Evolutionary conservation across 257 asterid genomes (phyloP).

Genomic region (Salvia miltiorrhiza): DNA sequence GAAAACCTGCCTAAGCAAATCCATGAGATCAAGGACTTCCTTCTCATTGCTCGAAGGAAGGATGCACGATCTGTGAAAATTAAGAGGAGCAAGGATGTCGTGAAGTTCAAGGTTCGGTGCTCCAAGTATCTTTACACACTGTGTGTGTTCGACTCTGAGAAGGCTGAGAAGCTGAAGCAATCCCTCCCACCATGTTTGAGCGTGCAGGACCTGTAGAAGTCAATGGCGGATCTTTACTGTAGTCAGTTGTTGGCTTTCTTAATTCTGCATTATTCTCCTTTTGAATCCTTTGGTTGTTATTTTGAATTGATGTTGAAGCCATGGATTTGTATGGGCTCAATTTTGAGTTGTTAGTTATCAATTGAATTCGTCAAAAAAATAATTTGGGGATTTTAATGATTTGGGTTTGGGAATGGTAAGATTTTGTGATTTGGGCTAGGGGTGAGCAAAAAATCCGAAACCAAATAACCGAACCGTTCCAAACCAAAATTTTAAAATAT

Average conservation of each 20-base stretch:
- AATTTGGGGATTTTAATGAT: too few species aligned
- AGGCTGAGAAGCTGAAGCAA: slow-evolving; percentile 47
- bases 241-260: background rate
- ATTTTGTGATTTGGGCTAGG: too few species aligned
- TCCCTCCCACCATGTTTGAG: slow-evolving; percentile 47
- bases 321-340: slow-evolving; percentile 2
- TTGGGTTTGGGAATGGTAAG: too few species aligned
- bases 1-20: slow-evolving; percentile 45
- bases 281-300: background rate
- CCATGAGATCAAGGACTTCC: slow-evolving; percentile 50
- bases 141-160: slow-evolving; percentile 42
- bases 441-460: too few species aligned
- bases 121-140: slow-evolving; percentile 49
- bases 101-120: slow-evolving; percentile 51
- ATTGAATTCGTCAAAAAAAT: background rate
- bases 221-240: background rate
- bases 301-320: background rate
- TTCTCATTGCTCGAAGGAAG: slow-evolving; percentile 43
- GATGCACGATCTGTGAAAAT: slow-evolving; percentile 43
- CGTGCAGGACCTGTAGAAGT: slow-evolving; percentile 39
- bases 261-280: background rate
- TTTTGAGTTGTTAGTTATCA: slow-evolving; percentile 4
- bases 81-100: slow-evolving; percentile 42
- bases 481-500: too few species aligned
- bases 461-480: too few species aligned